These are phyloP conservation scores for Candida ovalis DNA, from an alignment of 805 yeast genomes.

Conservation along the genomic window DNA sequence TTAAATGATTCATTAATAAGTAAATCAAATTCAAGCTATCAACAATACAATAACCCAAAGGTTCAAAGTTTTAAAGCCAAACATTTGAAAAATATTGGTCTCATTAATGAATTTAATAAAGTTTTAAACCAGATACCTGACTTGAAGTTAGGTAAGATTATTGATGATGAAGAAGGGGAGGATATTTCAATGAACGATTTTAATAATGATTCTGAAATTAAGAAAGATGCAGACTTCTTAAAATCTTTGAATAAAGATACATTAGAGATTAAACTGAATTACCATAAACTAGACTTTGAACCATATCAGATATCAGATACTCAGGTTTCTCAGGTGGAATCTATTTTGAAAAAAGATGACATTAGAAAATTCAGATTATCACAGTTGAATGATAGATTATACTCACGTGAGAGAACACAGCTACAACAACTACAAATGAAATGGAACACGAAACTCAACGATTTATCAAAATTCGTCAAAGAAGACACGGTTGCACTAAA, in stretches of 20 bases:
- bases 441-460: constrained; percentile 26
- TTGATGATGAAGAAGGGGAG: constrained; percentile 7
- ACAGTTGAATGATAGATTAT: constrained; percentile 25
- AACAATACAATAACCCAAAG: constrained; percentile 19
- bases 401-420: constrained; percentile 19
- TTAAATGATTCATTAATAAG: constrained; percentile 9
- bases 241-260: constrained; percentile 10
- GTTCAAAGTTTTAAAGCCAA: constrained; percentile 17
- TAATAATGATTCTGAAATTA: background rate
- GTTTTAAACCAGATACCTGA: constrained; percentile 21
- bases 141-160: constrained; percentile 11
- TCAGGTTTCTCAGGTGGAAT: constrained; percentile 17
- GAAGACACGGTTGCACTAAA: constrained; percentile 19
- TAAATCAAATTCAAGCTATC: constrained; percentile 13
- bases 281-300: constrained; percentile 10
- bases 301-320: constrained; percentile 13
- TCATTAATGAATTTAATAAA: constrained; percentile 13
- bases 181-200: background rate
- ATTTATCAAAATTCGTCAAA: constrained; percentile 20
- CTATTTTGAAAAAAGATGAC: constrained; percentile 20
- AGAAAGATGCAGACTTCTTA: constrained; percentile 9
- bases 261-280: constrained; percentile 10
- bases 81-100: constrained; percentile 14
- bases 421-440: constrained; percentile 23
- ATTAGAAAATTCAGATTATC: constrained; percentile 26